Conservation (phyloP, 1,284 basidiomycete genomes). For the Malassezia cuniculi region DNA sequence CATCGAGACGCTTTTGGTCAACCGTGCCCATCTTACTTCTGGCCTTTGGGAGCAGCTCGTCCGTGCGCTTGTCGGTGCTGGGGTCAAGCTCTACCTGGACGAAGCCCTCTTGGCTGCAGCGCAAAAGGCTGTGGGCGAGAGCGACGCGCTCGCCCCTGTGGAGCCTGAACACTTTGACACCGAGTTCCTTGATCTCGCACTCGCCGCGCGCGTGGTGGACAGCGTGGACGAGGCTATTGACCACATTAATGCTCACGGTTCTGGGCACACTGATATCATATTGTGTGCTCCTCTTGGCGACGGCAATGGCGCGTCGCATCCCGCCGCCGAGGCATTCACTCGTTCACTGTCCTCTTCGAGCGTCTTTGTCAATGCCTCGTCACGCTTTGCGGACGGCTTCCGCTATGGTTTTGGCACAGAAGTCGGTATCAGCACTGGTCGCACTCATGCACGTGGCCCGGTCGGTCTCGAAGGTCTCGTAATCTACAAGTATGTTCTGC, state of each 20-base stretch:
- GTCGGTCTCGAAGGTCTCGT: slow-evolving; percentile 74
- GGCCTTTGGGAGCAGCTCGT: slow-evolving; percentile 67
- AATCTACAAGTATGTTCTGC: slow-evolving; percentile 39
- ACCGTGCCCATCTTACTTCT: slow-evolving; percentile 49
- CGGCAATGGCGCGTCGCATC: background rate
- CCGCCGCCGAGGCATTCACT: slow-evolving; percentile 59
- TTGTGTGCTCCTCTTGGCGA: slow-evolving; percentile 60
- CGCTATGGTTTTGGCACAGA: slow-evolving; percentile 94
- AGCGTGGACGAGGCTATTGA: slow-evolving; percentile 62
- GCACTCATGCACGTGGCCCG: slow-evolving; percentile 90
- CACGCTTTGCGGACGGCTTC: slow-evolving; percentile 92
- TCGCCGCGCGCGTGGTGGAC: slow-evolving; percentile 61
- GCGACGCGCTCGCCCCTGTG: background rate
- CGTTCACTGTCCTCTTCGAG: slow-evolving; percentile 80
- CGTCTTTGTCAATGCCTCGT: slow-evolving; percentile 85
- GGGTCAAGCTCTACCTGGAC: slow-evolving; percentile 72
- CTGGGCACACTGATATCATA: slow-evolving; percentile 89
- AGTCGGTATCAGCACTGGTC: slow-evolving; percentile 90
- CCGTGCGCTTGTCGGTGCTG: slow-evolving; percentile 54
- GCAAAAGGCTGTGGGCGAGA: background rate
- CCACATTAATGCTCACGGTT: slow-evolving; percentile 84
- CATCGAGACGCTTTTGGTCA: slow-evolving; percentile 75
- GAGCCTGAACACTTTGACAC: slow-evolving; percentile 59
- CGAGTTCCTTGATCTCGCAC: slow-evolving; percentile 55
- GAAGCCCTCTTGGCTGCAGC: slow-evolving; percentile 22